phyloP scores from a whole-genome alignment of 768 basidiomycete genomes.

The Serendipita sp. region DNA sequence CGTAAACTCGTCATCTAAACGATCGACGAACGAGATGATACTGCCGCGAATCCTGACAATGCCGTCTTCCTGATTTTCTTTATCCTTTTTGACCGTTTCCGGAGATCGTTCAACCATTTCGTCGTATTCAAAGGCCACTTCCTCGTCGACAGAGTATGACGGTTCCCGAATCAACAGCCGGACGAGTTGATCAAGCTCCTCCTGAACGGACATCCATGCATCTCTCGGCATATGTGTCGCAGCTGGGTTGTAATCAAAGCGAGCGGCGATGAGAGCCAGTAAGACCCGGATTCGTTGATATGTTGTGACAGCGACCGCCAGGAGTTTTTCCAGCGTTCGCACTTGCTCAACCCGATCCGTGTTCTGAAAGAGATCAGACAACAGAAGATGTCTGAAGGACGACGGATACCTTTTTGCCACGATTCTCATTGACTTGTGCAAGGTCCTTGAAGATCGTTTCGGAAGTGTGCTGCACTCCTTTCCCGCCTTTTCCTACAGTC shows the following conservation, averaged over 20 bases:
- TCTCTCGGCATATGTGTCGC: conserved; percentile 83
- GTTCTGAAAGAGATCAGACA: conserved; percentile 38
- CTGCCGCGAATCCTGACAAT: conserved; percentile 83
- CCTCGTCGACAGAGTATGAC: conserved; percentile 65
- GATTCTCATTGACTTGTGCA: conserved; percentile 79
- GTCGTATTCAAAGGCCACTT: conserved; percentile 80
- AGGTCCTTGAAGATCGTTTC: conserved; percentile 87
- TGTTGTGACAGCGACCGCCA: conserved; percentile 69
- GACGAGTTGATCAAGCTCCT: conserved; percentile 79
- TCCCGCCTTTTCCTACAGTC: conserved; percentile 84
- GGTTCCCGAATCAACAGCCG: conserved; percentile 56
- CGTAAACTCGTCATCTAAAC: conserved; percentile 96
- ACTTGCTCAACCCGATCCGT: conserved; percentile 94
- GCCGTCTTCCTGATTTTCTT: conserved; percentile 41
- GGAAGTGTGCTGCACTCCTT: conserved; percentile 61
- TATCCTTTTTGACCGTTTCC: conserved; percentile 19
- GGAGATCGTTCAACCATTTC: conserved; percentile 75
- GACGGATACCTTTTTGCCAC: conserved; percentile 80
- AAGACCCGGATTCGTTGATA: conserved; percentile 93
- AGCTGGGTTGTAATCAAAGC: conserved; percentile 91
- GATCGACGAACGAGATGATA: conserved; percentile 90
- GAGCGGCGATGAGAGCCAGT: conserved; percentile 81
- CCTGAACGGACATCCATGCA: conserved; percentile 74
- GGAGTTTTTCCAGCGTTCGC: conserved; percentile 70
- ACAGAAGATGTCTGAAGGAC: background rate